Percentiles rank a stretch among this genome's conserved stretches.
These are phyloP conservation scores for Ogataea nitratoaversa DNA, from an alignment of 805 yeast species.

Conservation along the genomic window DNA sequence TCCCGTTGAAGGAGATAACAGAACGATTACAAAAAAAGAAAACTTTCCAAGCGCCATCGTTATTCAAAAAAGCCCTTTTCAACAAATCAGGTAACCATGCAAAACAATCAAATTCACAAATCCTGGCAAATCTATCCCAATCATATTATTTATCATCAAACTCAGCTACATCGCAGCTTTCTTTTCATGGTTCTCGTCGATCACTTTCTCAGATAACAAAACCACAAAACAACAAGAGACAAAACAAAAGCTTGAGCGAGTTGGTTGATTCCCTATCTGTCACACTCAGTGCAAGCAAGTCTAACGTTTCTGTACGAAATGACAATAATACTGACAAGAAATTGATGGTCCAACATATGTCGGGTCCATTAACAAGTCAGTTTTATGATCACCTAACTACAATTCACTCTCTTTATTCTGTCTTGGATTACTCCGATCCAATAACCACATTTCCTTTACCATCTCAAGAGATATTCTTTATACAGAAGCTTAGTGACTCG, in stretches of 20 bases:
- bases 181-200: neutral
- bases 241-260: neutral
- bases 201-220: neutral
- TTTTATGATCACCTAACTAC: conserved; percentile 11
- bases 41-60: neutral
- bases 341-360: neutral
- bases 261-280: neutral
- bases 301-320: neutral
- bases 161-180: neutral
- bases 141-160: neutral
- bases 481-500: neutral
- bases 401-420: conserved; percentile 14
- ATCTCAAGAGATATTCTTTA: neutral
- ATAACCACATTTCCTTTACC: conserved; percentile 1
- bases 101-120: neutral
- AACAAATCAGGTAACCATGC: neutral
- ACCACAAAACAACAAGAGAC: neutral
- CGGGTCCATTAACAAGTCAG: conserved; percentile 10
- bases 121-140: conserved; percentile 1
- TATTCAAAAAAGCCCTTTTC: conserved; percentile 3
- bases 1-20: conserved; percentile 11
- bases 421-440: conserved; percentile 15
- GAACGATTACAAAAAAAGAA: conserved; percentile 2
- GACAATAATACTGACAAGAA: no score
- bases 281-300: neutral